These are phyloP conservation scores for Stagonosporopsis tanaceti DNA, from an alignment of 2,329 filamentous ascomycete genomes.

Conservation along the genomic window DNA sequence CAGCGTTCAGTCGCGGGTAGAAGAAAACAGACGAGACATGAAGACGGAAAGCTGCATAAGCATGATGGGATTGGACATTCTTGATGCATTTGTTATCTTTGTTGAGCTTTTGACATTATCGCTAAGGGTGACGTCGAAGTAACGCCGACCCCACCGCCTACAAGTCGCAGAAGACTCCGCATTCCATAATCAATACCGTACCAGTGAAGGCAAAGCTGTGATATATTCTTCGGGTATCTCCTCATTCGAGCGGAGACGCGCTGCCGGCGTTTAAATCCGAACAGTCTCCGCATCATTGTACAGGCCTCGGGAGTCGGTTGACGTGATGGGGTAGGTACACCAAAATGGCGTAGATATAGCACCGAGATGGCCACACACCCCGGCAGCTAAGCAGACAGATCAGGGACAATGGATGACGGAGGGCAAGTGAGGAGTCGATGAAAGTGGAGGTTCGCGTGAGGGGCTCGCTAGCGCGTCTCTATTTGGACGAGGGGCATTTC, in stretches of 20 bases:
- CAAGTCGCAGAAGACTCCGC: neutral
- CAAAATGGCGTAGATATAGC: constrained; percentile 4
- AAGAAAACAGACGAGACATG: neutral
- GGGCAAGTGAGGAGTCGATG: constrained; percentile 13
- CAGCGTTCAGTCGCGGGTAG: neutral
- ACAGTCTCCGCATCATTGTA: neutral
- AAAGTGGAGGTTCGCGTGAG: constrained; percentile 20
- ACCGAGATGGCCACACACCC: constrained; percentile 3
- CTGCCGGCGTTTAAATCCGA: constrained; percentile 1
- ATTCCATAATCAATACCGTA: neutral
- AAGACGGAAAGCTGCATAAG: neutral
- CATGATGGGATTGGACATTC: neutral
- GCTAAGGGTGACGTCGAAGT: constrained; percentile 9
- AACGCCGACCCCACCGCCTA: neutral
- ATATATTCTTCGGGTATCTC: neutral
- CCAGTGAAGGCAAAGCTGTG: neutral
- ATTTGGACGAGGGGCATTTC: constrained; percentile 1
- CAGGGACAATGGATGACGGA: constrained; percentile 8
- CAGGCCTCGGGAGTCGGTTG: constrained; percentile 1
- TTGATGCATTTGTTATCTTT: constrained; percentile 2
- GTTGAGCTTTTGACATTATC: neutral
- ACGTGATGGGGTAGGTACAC: neutral
- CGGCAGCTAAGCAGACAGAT: neutral
- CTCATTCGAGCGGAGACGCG: neutral
- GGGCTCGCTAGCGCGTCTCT: constrained; percentile 9